phyloP scores from a whole-genome alignment of 371 early-diverging fungal species.

The Synchytrium microbalum region DNA sequence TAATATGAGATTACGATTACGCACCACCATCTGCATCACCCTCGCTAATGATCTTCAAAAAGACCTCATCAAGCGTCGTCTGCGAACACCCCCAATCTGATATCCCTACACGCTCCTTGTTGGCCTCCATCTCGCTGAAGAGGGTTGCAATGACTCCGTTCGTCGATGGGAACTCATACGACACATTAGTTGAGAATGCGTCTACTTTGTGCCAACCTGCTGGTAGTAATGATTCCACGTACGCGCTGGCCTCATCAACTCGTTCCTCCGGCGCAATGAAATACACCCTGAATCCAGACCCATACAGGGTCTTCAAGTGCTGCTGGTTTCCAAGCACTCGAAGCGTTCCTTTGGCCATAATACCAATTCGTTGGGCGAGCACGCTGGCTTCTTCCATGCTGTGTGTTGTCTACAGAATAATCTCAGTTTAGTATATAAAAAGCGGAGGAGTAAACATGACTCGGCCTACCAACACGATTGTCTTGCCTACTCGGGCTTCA shows the following conservation, averaged over 20 bases:
- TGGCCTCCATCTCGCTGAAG: not conserved
- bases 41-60: constrained; percentile 3
- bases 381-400: constrained; percentile 27
- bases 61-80: constrained; percentile 4
- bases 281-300: no score
- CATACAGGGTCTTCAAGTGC: constrained; percentile 12
- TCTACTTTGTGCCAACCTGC: constrained; percentile 36
- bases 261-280: no score
- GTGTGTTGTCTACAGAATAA: no score
- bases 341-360: constrained; percentile 17
- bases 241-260: constrained; percentile 12
- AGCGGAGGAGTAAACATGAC: no score
- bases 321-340: constrained; percentile 10
- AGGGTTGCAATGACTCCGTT: not conserved
- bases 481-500: constrained; percentile 45
- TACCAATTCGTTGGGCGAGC: constrained; percentile 18
- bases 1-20: no score
- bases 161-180: constrained; percentile 1
- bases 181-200: constrained; percentile 2
- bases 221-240: constrained; percentile 42
- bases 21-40: not conserved
- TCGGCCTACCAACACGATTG: constrained; percentile 46
- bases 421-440: no score
- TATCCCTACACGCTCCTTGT: not conserved
- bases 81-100: not conserved